Evolutionary conservation across 2,329 filamentous ascomycete species (phyloP), one percentile per base, ranked within the genome.

Genomic region (Tolypocladium ophioglossoides): DNA sequence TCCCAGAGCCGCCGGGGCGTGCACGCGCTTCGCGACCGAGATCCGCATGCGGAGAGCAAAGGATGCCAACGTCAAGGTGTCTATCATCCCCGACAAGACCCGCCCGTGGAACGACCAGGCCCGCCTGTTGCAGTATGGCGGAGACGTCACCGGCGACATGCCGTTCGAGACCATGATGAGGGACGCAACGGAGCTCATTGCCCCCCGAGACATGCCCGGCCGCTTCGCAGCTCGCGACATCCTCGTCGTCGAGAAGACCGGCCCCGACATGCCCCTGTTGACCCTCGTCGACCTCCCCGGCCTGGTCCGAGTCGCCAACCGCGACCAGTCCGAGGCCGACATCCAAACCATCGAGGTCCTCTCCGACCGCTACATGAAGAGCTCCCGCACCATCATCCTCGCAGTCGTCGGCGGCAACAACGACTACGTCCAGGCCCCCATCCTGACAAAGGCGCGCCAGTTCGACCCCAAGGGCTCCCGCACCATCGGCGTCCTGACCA

Each of bases 251-350:
- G 80, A 85, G 59, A 76, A 83, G 62, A 74, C 72, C 12, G 81
- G 82, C 0, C 81, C 80, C 0, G 75, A 80, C 12, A 77, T 80
- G 69, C 79, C 80, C 1, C 72, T 84, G 18, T 66, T 85, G 46
- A 85, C 80, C 0, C 72, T 85, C 1, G 79, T 85, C 9, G 82
- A 85, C 64, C 70, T 85, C 37, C 82, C 82, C 0, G 81, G 82
- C 2, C 67, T 85, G 1, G 77, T 83, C 32, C 72, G 74, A 35
- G 76, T 80, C 10, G 74, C 74, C 59, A 80, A 77, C 57, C 70
- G 73, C 34, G 73, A 78, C 53, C 78, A 83, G 62, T 78, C 76
- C 1, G 70, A 74, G 34, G 68, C 73, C 24, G 80, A 82, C 46
- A 78, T 78, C 53, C 68, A 73, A 56, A 75, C 78, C 2, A 79